These are phyloP conservation scores for Ciborinia camelliae DNA, from an alignment of 2,329 filamentous ascomycete species.

Conservation along the genomic window DNA sequence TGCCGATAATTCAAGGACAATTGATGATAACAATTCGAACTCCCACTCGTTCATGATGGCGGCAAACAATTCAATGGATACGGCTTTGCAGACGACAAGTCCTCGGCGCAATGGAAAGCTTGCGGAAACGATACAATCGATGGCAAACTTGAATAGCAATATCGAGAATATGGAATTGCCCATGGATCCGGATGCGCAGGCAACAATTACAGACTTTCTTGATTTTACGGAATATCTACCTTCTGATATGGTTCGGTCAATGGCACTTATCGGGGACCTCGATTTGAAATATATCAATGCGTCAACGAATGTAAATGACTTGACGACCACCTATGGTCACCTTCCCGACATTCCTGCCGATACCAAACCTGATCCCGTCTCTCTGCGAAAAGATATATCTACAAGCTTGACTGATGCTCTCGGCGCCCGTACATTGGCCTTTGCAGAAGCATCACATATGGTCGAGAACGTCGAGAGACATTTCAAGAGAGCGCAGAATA, in stretches of 20 bases:
- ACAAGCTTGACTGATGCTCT: constrained; percentile 53
- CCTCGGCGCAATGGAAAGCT: constrained; percentile 36
- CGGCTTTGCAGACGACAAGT: constrained; percentile 29
- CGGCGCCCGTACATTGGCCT: constrained; percentile 54
- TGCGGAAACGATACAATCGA: constrained; percentile 35
- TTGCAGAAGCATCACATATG: constrained; percentile 62
- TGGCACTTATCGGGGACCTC: constrained; percentile 63
- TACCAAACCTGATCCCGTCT: constrained; percentile 47
- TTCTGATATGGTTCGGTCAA: constrained; percentile 61
- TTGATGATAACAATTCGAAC: constrained; percentile 15
- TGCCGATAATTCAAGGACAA: constrained; percentile 18
- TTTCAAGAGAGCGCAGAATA: constrained; percentile 56
- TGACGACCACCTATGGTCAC: constrained; percentile 55
- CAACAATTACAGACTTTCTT: constrained; percentile 67
- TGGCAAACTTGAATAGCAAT: constrained; percentile 34
- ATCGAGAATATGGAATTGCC: constrained; percentile 35
- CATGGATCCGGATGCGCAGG: constrained; percentile 63
- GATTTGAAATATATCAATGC: constrained; percentile 56
- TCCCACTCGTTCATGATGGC: constrained; percentile 24
- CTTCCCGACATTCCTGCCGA: constrained; percentile 49
- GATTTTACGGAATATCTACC: constrained; percentile 63
- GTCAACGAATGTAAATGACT: constrained; percentile 52
- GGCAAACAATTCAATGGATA: constrained; percentile 28
- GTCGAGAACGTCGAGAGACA: constrained; percentile 61
- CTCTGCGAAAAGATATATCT: constrained; percentile 59